Conservation (phyloP, 78 protist species). For the Mantamonas sphyraenae region DNA sequence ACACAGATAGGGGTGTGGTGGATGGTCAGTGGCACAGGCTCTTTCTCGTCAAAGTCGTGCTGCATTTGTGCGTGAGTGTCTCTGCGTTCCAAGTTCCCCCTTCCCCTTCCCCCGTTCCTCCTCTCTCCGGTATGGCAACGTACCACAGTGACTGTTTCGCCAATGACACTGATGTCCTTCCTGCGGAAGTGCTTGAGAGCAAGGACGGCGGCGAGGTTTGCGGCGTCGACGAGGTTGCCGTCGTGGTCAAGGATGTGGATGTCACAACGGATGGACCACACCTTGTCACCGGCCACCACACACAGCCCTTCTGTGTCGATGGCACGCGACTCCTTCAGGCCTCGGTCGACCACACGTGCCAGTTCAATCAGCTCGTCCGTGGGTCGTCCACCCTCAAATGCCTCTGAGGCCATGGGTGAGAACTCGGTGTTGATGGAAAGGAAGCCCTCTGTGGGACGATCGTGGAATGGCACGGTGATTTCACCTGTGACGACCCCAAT, state of each 20-base stretch:
- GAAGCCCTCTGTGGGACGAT: slow-evolving; percentile 41
- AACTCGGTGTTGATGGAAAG: slow-evolving; percentile 3
- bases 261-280: slow-evolving; percentile 37
- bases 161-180: slow-evolving; percentile 38
- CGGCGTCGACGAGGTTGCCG: slow-evolving; percentile 47
- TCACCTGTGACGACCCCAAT: background rate
- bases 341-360: slow-evolving; percentile 24
- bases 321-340: slow-evolving; percentile 18
- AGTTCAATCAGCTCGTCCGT: slow-evolving; percentile 4
- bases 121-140: background rate
- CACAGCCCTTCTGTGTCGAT: slow-evolving; percentile 50
- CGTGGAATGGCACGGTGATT: slow-evolving; percentile 19
- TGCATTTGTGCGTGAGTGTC: background rate
- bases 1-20: slow-evolving; percentile 40
- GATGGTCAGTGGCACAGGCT: slow-evolving; percentile 39
- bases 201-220: slow-evolving; percentile 9
- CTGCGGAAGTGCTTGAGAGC: slow-evolving; percentile 36
- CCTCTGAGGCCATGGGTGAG: slow-evolving; percentile 11
- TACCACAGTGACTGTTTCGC: slow-evolving; percentile 12
- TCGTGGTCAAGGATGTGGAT: slow-evolving; percentile 32
- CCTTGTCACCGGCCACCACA: slow-evolving; percentile 34
- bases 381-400: slow-evolving; percentile 5
- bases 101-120: background rate
- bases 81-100: background rate
- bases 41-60: slow-evolving; percentile 8